Evolutionary conservation across 176 grass and related monocot genomes (phyloP), one percentile per base, ranked within the genome.

Genomic region (Panicum miliaceum): DNA sequence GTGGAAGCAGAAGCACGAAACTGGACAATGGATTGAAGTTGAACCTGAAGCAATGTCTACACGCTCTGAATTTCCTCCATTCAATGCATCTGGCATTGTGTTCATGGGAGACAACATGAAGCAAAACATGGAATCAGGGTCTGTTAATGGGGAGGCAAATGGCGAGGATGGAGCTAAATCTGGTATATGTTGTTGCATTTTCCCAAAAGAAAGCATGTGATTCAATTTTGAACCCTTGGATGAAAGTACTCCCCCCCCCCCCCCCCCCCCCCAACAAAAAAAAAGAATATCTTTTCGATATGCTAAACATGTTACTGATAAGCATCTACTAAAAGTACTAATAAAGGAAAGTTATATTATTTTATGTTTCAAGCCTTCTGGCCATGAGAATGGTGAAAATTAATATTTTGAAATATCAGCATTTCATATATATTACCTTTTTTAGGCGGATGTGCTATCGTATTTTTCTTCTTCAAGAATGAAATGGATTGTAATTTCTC

Each of bases 1-100:
- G 53, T 99, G 97, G 97, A 99, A 89, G 90, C 89, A 87, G 86
- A 99, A 99, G 35, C 97, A 99, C 73, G 97, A 99, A 78, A 94
- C 93, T 78, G 97, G 97, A 59, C 97, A 99, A 85, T 99, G 97
- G 97, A 84, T 99, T 62, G 97, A 99, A 60, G 91, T 96, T 88
- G 97, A 99, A 81, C 89, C 88, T 59, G 97, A 99, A 84, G 84
- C 89, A 77, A 96, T 99, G 88, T 94, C 97, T 52, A 84, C 77
- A 68, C 97, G 84, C 68, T 99, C 91, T 79, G 97, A 99, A 78
- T 89, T 96, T 87, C 89, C 91, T 86, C 87, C 93, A 74, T 92
- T 99, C 60, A 95, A 92, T 80, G 71, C 90, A 63, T 77, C 93
- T 20, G 85, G 91, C 46, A 96, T 96, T 92, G 71, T 96, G 62